phyloP scores from a whole-genome alignment of 768 basidiomycete species.

The Leccinum pellstonianum region DNA sequence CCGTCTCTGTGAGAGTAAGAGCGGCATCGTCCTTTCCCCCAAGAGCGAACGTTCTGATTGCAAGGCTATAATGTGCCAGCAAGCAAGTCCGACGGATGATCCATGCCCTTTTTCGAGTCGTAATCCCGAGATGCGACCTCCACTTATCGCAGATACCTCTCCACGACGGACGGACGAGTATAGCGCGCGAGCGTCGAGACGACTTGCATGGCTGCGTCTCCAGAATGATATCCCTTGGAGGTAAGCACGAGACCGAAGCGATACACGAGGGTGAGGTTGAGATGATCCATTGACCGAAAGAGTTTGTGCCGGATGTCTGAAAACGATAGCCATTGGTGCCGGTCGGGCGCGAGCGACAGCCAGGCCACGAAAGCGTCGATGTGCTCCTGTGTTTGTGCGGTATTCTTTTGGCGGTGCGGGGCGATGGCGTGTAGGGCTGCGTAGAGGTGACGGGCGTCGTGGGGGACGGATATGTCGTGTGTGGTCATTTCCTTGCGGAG shows the following conservation, averaged over 20 bases:
- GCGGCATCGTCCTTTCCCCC: constrained; percentile 42
- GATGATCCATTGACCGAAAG: constrained; percentile 28
- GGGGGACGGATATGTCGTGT: constrained; percentile 37
- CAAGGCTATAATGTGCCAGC: constrained; percentile 29
- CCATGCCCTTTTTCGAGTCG: too few relatives aligned
- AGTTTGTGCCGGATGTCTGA: constrained; percentile 32
- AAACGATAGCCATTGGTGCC: constrained; percentile 22
- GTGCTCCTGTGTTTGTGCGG: neutral
- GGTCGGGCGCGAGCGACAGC: constrained; percentile 43
- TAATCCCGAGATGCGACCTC: too few relatives aligned
- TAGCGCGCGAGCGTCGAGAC: too few relatives aligned
- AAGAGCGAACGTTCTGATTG: constrained; percentile 42
- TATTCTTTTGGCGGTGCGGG: constrained; percentile 13
- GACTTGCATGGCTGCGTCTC: too few relatives aligned
- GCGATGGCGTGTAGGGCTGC: constrained; percentile 37
- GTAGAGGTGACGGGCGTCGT: constrained; percentile 34
- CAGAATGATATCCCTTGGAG: constrained; percentile 42
- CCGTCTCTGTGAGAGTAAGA: constrained; percentile 43
- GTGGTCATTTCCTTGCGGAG: constrained; percentile 34
- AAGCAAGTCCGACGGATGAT: constrained; percentile 3
- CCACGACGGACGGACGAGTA: too few relatives aligned
- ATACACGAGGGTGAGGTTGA: constrained; percentile 38
- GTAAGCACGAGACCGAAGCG: constrained; percentile 44
- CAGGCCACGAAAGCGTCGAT: constrained; percentile 37
- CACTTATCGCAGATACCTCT: too few relatives aligned